Conservation (phyloP, 805 yeast genomes). For the Yarrowia osloensis region DNA sequence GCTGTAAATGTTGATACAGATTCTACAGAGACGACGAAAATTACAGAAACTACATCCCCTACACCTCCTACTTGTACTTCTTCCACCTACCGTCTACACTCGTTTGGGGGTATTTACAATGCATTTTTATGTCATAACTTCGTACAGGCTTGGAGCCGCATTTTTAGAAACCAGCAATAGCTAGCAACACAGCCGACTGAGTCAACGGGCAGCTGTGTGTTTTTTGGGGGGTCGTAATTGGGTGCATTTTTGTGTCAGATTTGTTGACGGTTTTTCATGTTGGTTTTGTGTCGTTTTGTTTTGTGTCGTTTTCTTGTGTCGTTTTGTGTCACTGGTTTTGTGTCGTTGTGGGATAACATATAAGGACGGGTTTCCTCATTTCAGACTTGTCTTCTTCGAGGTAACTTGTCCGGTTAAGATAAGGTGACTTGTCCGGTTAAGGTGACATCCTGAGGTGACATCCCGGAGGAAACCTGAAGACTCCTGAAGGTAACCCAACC, state of each 20-base stretch:
- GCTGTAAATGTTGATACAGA: too few species aligned
- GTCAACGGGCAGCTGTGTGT: neutral
- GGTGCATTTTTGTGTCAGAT: neutral
- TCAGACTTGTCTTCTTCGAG: neutral
- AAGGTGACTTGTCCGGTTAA: too few species aligned
- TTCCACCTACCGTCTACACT: too few species aligned
- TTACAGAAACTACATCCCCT: too few species aligned
- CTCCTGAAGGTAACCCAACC: too few species aligned
- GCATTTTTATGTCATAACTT: conserved; percentile 25
- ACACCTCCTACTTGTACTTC: neutral
- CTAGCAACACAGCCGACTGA: too few species aligned
- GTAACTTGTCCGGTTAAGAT: too few species aligned
- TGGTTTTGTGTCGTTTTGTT: neutral
- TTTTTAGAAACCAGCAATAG: neutral
- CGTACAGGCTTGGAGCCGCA: conserved; percentile 28
- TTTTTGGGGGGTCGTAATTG: neutral
- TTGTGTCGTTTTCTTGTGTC: neutral
- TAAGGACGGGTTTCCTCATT: too few species aligned
- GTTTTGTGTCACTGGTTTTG: neutral
- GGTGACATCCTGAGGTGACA: too few species aligned
- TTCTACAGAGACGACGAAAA: too few species aligned
- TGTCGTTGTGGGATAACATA: too few species aligned
- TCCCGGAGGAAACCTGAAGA: too few species aligned
- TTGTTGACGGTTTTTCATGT: neutral
- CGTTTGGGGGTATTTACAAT: conserved; percentile 6